These are phyloP conservation scores for Boechera divaricarpa DNA, from an alignment of 345 rosid species.

Conservation along the genomic window DNA sequence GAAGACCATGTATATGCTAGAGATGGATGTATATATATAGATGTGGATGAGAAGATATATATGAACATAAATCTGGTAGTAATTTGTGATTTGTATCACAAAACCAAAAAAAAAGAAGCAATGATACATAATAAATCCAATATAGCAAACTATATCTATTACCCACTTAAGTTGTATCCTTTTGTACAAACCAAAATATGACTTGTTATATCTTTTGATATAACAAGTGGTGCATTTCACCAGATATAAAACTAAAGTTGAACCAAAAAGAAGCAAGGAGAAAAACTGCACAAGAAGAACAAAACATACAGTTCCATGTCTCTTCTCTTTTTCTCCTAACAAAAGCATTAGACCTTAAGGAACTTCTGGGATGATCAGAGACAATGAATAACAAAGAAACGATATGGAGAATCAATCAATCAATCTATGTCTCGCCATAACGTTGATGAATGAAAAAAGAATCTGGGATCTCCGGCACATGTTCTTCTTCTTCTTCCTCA, in stretches of 20 bases:
- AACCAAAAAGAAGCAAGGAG: conserved; percentile 14
- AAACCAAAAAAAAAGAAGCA: not conserved
- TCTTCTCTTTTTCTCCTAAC: conserved; percentile 19
- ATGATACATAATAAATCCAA: not conserved
- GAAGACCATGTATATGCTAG: no score
- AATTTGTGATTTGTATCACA: not conserved
- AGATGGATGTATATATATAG: not conserved
- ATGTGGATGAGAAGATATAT: not conserved
- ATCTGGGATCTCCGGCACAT: conserved; percentile 23
- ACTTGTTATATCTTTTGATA: conserved; percentile 16
- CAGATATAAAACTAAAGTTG: not conserved
- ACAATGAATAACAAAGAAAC: conserved; percentile 26
- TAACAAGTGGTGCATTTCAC: conserved; percentile 27
- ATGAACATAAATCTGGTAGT: not conserved
- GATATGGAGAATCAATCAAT: conserved; percentile 19
- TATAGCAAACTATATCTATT: conserved; percentile 21
- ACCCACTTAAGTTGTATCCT: conserved; percentile 2
- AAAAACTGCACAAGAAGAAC: conserved; percentile 34
- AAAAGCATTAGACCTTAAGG: not conserved
- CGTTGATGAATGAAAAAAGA: conserved; percentile 8
- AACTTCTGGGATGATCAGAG: conserved; percentile 21
- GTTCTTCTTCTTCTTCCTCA: conserved; percentile 13
- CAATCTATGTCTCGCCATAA: not conserved
- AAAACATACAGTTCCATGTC: conserved; percentile 18
- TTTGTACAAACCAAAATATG: conserved; percentile 37